These are phyloP conservation scores for Solanum okadae DNA, from an alignment of 257 asterid species.

Conservation along the genomic window DNA sequence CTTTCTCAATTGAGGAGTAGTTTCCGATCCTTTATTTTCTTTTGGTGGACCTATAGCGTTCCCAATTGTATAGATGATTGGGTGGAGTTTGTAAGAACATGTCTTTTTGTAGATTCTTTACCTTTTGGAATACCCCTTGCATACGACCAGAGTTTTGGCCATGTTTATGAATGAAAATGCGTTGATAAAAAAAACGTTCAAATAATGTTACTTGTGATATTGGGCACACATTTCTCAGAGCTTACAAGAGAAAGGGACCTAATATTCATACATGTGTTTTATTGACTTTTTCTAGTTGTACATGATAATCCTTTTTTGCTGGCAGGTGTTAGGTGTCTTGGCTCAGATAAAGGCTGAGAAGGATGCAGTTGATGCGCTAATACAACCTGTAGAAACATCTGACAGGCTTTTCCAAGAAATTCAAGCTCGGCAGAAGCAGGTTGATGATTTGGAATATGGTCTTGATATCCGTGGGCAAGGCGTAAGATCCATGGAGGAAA, in stretches of 20 bases:
- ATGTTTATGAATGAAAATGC: background rate
- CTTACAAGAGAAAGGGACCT: background rate
- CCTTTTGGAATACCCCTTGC: background rate
- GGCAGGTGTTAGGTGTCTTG: conserved; percentile 74
- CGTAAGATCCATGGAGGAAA: conserved; percentile 59
- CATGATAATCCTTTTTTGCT: conserved; percentile 1
- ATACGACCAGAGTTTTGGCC: background rate
- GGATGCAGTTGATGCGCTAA: conserved; percentile 64
- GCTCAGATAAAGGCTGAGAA: conserved; percentile 88
- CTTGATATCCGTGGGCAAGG: conserved; percentile 74
- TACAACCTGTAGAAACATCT: conserved; percentile 78
- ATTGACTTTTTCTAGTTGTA: background rate
- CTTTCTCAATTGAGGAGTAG: background rate
- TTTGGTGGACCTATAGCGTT: background rate
- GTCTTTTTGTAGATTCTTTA: background rate
- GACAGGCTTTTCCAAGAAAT: conserved; percentile 70
- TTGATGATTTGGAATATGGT: conserved; percentile 64
- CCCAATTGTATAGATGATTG: background rate
- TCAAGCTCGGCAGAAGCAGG: conserved; percentile 56
- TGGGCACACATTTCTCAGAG: background rate
- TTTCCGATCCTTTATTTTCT: background rate
- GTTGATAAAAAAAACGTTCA: background rate
- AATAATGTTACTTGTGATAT: background rate
- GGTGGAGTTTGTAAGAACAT: background rate
- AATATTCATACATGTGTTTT: background rate